Evolutionary conservation across 495 filamentous ascomycete genomes (phyloP), one percentile per base, ranked within the genome.

Genomic region (Podospora sp.): DNA sequence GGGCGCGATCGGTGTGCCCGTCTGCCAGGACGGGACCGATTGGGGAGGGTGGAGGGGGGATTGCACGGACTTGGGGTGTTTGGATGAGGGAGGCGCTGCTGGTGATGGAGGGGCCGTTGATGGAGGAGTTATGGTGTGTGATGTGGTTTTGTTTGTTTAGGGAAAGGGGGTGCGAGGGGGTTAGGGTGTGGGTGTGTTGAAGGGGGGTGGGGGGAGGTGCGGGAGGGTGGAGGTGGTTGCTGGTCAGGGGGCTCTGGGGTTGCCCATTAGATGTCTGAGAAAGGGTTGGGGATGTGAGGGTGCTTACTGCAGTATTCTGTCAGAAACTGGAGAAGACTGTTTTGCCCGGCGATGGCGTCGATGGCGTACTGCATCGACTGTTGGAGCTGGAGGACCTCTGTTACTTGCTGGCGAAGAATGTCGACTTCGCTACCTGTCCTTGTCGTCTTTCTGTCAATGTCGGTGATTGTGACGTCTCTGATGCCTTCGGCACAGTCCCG

Each of bases 381-480:
- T 14, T 55, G 52, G 52, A 52, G 49, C 49, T 52, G 49, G 16
- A n/a, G 16, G 49, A 55, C 52, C 52, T 55, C 52, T 6, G 52
- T 2, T 2, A 55, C 14, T 11, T 53, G 5, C 6, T 53, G 18
- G 50, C 6, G 50, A 18, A 53, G 50, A 18, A 24, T 53, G 16
- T 53, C 50, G 50, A 53, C 21, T 24, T 53, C n/a, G 50, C n/a
- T 24, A 18, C 16, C 18, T 6, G 6, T 24, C 6, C 16, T 53
- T 6, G 16, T 53, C 6, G 21, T n/a, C 6, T 26, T 55, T 3
- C n/a, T 22, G 52, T 46, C 11, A 11, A 18, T 46, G 12, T 46
- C 40, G 40, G 16, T 18, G 40, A 46, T 46, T 4, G 40, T 46
- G 40, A 11, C 4, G 40, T 46, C 40, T 14, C 40, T 12, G 40